phyloP scores from a whole-genome alignment of 768 basidiomycete genomes.

The Boletus rufocinnamomeus region DNA sequence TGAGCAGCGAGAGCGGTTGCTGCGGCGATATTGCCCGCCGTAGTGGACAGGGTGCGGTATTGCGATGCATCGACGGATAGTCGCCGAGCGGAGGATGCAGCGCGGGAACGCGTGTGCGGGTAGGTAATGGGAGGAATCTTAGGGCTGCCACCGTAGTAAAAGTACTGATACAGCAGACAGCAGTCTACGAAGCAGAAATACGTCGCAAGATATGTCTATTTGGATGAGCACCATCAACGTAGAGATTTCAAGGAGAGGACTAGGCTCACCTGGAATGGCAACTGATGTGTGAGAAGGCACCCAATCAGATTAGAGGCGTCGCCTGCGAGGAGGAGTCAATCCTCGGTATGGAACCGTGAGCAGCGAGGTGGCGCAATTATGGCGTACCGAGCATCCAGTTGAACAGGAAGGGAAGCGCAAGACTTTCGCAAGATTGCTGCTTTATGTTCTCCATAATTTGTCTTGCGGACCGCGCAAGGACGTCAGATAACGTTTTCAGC shows the following conservation, averaged over 20 bases:
- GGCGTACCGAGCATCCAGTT: constrained; percentile 88
- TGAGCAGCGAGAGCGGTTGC: constrained; percentile 71
- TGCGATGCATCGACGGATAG: constrained; percentile 57
- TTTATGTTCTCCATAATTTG: constrained; percentile 82
- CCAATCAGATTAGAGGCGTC: constrained; percentile 93
- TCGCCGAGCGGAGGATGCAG: constrained; percentile 47
- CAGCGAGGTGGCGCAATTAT: constrained; percentile 9
- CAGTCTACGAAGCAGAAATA: constrained; percentile 90
- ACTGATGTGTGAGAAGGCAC: constrained; percentile 87
- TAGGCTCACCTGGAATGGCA: constrained; percentile 84
- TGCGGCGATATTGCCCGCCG: constrained; percentile 71
- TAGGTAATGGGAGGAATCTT: constrained; percentile 39
- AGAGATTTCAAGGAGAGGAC: not conserved
- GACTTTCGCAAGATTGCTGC: constrained; percentile 80
- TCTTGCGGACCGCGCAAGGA: constrained; percentile 39
- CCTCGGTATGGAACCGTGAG: not conserved
- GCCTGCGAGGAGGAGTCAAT: constrained; percentile 46
- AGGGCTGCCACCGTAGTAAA: constrained; percentile 61
- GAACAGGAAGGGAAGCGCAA: constrained; percentile 89
- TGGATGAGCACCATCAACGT: constrained; percentile 10
- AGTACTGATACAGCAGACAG: constrained; percentile 73
- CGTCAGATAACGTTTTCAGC: constrained; percentile 12
- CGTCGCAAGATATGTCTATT: constrained; percentile 82
- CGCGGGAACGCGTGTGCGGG: constrained; percentile 43
- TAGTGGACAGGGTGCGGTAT: constrained; percentile 68